phyloP scores from a whole-genome alignment of 73 alveolate genomes.

The Paramecium sonneborni region DNA sequence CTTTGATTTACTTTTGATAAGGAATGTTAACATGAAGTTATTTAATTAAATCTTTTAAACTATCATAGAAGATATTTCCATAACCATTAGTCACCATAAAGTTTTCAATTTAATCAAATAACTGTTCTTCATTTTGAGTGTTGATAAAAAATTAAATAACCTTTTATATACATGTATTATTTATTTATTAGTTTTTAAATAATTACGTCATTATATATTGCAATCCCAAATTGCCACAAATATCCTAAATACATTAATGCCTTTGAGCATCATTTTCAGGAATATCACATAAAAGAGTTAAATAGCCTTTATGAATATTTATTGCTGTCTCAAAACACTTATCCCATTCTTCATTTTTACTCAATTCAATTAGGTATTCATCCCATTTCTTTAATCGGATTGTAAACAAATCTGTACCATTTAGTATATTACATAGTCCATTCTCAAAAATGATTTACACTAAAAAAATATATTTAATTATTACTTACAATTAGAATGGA shows the following conservation, averaged over 20 bases:
- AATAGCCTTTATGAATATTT: background rate
- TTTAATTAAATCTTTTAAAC: background rate
- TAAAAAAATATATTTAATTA: background rate
- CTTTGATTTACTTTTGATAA: background rate
- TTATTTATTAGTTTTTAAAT: background rate
- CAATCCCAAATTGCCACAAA: background rate
- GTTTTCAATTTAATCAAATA: background rate
- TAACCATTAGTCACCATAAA: background rate
- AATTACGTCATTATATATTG: background rate
- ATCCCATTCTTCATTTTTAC: constrained; percentile 25
- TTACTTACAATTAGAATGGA: background rate
- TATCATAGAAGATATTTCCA: background rate
- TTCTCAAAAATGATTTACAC: background rate
- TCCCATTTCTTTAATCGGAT: constrained; percentile 19
- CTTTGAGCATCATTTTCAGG: constrained; percentile 32
- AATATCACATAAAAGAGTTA: background rate
- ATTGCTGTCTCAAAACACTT: background rate
- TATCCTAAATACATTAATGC: background rate
- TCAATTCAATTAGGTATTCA: constrained; percentile 11
- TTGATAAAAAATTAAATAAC: background rate
- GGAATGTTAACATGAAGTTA: background rate
- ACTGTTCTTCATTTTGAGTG: constrained; percentile 1
- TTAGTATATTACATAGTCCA: background rate
- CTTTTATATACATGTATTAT: background rate
- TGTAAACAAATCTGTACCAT: background rate